A percentile compares a stretch with the other conserved stretches of the same genome.
phyloP scores from a whole-genome alignment of 1,284 basidiomycete species.

The Fomes fomentarius region DNA sequence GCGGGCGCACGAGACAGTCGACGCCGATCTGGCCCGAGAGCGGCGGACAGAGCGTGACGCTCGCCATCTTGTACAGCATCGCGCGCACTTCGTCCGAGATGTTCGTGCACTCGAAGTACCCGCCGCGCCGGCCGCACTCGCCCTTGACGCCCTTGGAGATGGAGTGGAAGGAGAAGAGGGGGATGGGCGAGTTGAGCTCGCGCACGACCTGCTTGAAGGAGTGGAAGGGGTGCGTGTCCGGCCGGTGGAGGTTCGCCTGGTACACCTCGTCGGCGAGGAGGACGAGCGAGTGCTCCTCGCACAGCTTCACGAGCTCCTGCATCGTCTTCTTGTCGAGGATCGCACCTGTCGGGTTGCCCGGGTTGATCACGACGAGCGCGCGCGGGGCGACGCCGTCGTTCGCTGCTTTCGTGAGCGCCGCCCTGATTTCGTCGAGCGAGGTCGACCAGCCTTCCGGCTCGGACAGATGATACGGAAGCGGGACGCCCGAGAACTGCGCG shows the following conservation, averaged over 20 bases:
- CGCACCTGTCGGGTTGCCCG: constrained; percentile 93
- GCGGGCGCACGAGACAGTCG: constrained; percentile 89
- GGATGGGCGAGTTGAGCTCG: constrained; percentile 63
- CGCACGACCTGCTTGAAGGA: constrained; percentile 90
- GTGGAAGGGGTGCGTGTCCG: constrained; percentile 72
- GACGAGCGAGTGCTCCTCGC: constrained; percentile 84
- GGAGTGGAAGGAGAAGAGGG: constrained; percentile 93
- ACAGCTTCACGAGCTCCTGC: constrained; percentile 75
- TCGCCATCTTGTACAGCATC: constrained; percentile 94
- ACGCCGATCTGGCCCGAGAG: constrained; percentile 90
- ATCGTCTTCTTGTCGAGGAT: constrained; percentile 77
- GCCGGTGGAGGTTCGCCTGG: constrained; percentile 87
- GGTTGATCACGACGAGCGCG: constrained; percentile 94
- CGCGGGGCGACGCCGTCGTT: constrained; percentile 69
- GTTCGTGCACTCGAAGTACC: constrained; percentile 92
- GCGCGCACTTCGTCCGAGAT: constrained; percentile 76
- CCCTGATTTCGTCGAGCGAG: constrained; percentile 71
- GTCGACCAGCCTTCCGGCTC: constrained; percentile 87
- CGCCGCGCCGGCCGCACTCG: constrained; percentile 92
- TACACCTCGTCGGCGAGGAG: constrained; percentile 96
- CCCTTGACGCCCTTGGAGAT: constrained; percentile 94
- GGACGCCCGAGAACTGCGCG: constrained; percentile 80
- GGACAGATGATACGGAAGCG: constrained; percentile 90
- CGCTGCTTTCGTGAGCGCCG: constrained; percentile 70
- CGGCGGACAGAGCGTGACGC: constrained; percentile 87